Base-by-base conservation (phyloP, 768 basidiomycete genomes). In the Ramaria sp. region DNA sequence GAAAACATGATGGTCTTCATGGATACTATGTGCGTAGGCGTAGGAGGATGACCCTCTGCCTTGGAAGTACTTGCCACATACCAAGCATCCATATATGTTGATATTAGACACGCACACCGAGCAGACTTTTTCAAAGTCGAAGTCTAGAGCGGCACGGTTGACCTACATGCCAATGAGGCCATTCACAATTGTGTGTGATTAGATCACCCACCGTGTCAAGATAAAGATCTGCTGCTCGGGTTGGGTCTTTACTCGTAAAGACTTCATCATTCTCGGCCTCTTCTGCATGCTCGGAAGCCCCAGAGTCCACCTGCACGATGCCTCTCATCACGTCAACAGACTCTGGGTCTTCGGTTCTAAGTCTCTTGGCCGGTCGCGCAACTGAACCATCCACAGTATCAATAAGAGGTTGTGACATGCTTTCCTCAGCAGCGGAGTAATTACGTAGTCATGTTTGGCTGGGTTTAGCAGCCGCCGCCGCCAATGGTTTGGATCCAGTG, bases 71-170 rank as follows among this genome's bases (percentile, higher is more conserved):
- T 96, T 98, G 55, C 96, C 96, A 68, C 91, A 94, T 15, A 98
- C 94, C 53, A 99, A 81, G 68, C 96, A 99, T 34, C 91, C 92
- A 66, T 99, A 99, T 61, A 88, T 88, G 71, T 99, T 96, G 77
- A 96, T 93, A 71, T 98, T 95, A 42, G 90, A 88, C 54, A 91
- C 77, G 37, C 91, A 96, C 52, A 98, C 91, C 9, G 95, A 97
- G 77, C 96, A 99, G 27, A 98, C 81, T 76, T 95, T 93, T 73
- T 99, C 96, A 64, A 99, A 99, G 72, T 99, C 96, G 72, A 99
- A 99, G 71, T 99, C 96, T 57, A 99, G 81, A 46, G 83, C 77
- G 48, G 79, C 81, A 60, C 96, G 81, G 69, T 96, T 92, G 61
- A 98, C 89, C 94, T 97, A 66, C 34, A 56, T 34, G 59, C 53